Evolutionary conservation across 257 asterid genomes (phyloP), one percentile per base, ranked within the genome.

Genomic region (Solanum corneliomulleri): DNA sequence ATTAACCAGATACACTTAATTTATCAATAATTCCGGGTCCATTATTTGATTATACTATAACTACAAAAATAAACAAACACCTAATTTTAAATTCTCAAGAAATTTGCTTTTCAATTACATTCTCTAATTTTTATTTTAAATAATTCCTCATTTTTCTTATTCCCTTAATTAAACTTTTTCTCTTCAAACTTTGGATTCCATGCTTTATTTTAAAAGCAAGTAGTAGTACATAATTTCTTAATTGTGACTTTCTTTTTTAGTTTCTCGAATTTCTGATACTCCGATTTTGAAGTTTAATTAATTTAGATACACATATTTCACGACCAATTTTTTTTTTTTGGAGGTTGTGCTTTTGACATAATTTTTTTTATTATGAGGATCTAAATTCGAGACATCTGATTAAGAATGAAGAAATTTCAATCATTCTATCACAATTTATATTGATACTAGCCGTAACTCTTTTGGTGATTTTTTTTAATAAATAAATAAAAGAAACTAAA

Each of bases 181-280:
- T 31, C 20, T 18, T 49, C 20, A 11, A 20, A 81, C 85, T 81
- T 81, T 49, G 85, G 85, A 81, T 81, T 29, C 85, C 85, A 81
- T 81, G 45, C 69, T 49, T 81, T 52, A 18, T 29, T 21, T 29
- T 18, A 49, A 81, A 81, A 87, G 52, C 33, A 37, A 49, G 37
- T 3, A 74, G 11, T 20, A 37, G 81, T 52, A 23, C 16, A 83
- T 56, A 52, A 83, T 82, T 90, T 81, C 21, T 69, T 49, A 80
- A 29, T 8, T 25, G 77, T 70, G 16, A 31, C 42, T 70, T 16
- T 31, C 20, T 29, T 69, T 13, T 29, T 27, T 29, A 15, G 9
- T 69, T 68, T 27, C 11, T 58, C n/a, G 11, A 18, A 52, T 52
- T 52, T 52, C 2, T 52, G n/a, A 4, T 52, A 7, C n/a, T 56